Percentiles rank a stretch among this genome's conserved stretches.
These are phyloP conservation scores for Globisporangium barbulae DNA, from an alignment of 352 stramenopile genomes.

Conservation along the genomic window DNA sequence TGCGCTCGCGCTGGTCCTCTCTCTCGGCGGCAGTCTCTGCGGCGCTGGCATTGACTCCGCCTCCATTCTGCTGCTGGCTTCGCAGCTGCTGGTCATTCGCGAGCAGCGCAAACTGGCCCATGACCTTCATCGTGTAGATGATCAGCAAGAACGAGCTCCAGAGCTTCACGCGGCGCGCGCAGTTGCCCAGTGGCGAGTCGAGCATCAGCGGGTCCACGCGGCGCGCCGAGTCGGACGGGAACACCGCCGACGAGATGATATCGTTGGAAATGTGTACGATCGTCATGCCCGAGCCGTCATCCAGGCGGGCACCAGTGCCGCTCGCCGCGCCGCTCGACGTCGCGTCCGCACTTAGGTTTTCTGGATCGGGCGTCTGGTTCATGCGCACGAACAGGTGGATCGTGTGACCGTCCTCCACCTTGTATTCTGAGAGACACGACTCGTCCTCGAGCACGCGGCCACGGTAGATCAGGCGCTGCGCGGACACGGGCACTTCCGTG, in stretches of 20 bases:
- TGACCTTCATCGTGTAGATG: conserved; percentile 90
- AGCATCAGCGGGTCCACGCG: conserved; percentile 86
- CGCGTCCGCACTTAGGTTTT: conserved; percentile 46
- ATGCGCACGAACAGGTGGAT: conserved; percentile 89
- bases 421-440: conserved; percentile 69
- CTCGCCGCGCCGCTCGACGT: conserved; percentile 21
- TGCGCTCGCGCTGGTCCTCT: conserved; percentile 47
- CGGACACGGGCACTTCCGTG: conserved; percentile 60
- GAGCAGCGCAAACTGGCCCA: conserved; percentile 80
- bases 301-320: conserved; percentile 28
- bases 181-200: conserved; percentile 78
- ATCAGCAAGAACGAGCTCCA: conserved; percentile 87
- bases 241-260: conserved; percentile 80
- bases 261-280: conserved; percentile 82
- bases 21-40: conserved; percentile 26
- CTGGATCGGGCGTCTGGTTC: conserved; percentile 51
- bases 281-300: conserved; percentile 38
- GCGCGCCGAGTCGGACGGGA: conserved; percentile 75
- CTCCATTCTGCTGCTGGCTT: conserved; percentile 21
- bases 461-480: conserved; percentile 90
- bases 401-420: conserved; percentile 89
- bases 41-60: conserved; percentile 22
- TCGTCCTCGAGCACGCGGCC: conserved; percentile 87
- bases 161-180: conserved; percentile 78
- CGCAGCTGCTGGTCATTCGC: conserved; percentile 78